Evolutionary conservation across 2,329 filamentous ascomycete species (phyloP).

Genomic region (Emergomyces africanus): DNA sequence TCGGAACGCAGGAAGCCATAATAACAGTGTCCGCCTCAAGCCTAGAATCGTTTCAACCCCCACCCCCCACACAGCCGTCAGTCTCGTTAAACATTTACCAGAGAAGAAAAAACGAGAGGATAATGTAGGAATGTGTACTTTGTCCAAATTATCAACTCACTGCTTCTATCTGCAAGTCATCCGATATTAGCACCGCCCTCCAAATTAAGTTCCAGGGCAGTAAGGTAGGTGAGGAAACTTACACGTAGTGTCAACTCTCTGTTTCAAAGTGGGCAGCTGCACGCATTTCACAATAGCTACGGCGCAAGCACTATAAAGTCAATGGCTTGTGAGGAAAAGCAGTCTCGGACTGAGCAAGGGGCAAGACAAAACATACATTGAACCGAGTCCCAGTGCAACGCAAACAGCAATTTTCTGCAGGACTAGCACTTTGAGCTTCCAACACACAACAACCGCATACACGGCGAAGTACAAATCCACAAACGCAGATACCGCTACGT

Average conservation of each 20-base stretch:
- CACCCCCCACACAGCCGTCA: neutral
- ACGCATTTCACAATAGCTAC: slow-evolving; percentile 24
- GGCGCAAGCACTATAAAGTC: slow-evolving; percentile 17
- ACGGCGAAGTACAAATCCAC: slow-evolving; percentile 23
- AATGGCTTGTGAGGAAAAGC: neutral
- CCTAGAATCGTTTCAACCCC: slow-evolving; percentile 6
- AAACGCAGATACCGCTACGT: slow-evolving; percentile 18
- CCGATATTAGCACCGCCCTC: neutral
- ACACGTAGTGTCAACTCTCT: slow-evolving; percentile 21
- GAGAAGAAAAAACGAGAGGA: neutral
- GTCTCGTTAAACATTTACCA: neutral
- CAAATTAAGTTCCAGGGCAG: neutral
- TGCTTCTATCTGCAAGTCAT: neutral
- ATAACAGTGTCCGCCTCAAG: slow-evolving; percentile 24
- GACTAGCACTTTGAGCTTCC: slow-evolving; percentile 21
- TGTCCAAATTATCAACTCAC: neutral
- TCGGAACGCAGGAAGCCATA: slow-evolving; percentile 25
- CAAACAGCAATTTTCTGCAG: slow-evolving; percentile 20
- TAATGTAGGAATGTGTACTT: neutral
- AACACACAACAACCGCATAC: slow-evolving; percentile 19
- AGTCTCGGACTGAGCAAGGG: neutral
- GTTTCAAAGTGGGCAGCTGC: slow-evolving; percentile 16
- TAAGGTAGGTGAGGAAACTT: slow-evolving; percentile 4
- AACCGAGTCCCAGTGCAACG: slow-evolving; percentile 17
- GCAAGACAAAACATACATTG: neutral